Evolutionary conservation across 352 stramenopile genomes (phyloP).

Genomic region (Plasmopara viticola): DNA sequence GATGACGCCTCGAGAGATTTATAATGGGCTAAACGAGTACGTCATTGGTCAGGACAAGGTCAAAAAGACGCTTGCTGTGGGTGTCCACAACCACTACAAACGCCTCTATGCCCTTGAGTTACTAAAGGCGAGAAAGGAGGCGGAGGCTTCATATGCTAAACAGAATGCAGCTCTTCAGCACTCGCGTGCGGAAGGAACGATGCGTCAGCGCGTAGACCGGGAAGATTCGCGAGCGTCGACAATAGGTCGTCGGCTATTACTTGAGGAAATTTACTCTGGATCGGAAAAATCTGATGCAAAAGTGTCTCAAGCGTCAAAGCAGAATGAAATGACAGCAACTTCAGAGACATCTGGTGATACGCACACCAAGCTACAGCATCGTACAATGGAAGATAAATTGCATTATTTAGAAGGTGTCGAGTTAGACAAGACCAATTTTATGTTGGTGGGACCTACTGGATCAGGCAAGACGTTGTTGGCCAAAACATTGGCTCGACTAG

Average conservation of each 20-base stretch:
- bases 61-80: conserved; percentile 94
- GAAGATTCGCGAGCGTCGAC: conserved; percentile 27
- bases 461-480: conserved; percentile 96
- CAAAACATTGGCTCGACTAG: conserved; percentile 93
- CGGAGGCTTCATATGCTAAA: conserved; percentile 24
- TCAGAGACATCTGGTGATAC: not conserved
- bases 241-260: conserved; percentile 45
- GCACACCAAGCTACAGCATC: conserved; percentile 19
- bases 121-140: conserved; percentile 37
- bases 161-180: conserved; percentile 20
- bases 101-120: conserved; percentile 74
- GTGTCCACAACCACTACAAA: conserved; percentile 99
- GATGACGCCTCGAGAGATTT: conserved; percentile 91
- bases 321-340: conserved; percentile 8
- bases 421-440: conserved; percentile 98
- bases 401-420: conserved; percentile 85
- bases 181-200: conserved; percentile 1
- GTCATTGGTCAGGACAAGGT: conserved; percentile 97
- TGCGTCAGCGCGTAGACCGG: conserved; percentile 28
- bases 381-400: conserved; percentile 44
- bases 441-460: conserved; percentile 93
- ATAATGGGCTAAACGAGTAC: conserved; percentile 93
- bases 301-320: conserved; percentile 10
- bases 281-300: conserved; percentile 28
- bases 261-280: conserved; percentile 60